These are phyloP conservation scores for Scutellospora calospora DNA, from an alignment of 371 early-diverging fungal species.

Conservation along the genomic window DNA sequence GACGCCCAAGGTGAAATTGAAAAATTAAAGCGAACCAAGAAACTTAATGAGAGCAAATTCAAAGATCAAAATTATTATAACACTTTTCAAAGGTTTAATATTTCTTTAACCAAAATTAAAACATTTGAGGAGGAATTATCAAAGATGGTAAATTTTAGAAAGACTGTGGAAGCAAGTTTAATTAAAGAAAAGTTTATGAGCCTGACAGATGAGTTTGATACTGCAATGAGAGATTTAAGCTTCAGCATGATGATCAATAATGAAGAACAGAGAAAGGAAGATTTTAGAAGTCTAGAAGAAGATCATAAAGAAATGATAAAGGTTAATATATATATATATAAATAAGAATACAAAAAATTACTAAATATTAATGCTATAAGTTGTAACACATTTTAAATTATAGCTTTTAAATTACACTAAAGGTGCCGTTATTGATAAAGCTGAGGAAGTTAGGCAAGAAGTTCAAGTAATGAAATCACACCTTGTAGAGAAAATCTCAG, in stretches of 20 bases:
- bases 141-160: too few species aligned
- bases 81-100: background rate
- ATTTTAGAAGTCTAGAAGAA: slow-evolving; percentile 23
- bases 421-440: too few species aligned
- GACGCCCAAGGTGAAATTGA: background rate
- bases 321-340: background rate
- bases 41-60: slow-evolving; percentile 22
- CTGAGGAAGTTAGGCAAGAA: too few species aligned
- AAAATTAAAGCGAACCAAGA: background rate
- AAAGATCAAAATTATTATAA: slow-evolving; percentile 24
- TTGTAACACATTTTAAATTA: too few species aligned
- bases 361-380: too few species aligned
- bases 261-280: slow-evolving; percentile 26
- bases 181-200: slow-evolving; percentile 13
- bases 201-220: background rate
- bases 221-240: background rate
- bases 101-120: too few species aligned
- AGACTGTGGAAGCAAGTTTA: background rate
- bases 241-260: background rate
- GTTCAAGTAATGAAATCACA: too few species aligned
- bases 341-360: too few species aligned
- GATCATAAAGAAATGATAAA: slow-evolving; percentile 33
- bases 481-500: too few species aligned
- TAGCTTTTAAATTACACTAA: too few species aligned
- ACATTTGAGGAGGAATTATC: too few species aligned